Conservation (phyloP, 805 yeast species). For the Yarrowia sp. region DNA sequence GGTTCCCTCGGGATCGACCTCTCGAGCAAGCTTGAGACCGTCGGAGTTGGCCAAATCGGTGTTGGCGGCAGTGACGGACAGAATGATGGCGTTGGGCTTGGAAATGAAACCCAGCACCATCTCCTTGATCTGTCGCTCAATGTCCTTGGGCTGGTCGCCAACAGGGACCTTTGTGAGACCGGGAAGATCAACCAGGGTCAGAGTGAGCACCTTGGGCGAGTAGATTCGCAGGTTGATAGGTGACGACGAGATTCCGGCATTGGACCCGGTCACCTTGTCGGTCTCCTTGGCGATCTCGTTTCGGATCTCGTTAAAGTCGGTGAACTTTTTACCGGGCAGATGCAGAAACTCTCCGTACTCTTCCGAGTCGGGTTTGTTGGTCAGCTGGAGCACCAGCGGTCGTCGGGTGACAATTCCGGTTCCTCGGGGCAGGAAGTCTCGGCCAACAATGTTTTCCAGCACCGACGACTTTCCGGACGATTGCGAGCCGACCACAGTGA, state of each 20-base stretch:
- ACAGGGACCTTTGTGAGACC: slow-evolving; percentile 98
- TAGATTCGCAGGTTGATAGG: slow-evolving; percentile 94
- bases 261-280: slow-evolving; percentile 73
- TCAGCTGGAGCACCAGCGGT: slow-evolving; percentile 80
- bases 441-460: slow-evolving; percentile 86
- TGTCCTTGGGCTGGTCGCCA: slow-evolving; percentile 98
- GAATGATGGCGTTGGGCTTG: slow-evolving; percentile 92
- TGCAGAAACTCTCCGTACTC: slow-evolving; percentile 99
- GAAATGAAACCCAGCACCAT: slow-evolving; percentile 92
- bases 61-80: slow-evolving; percentile 95
- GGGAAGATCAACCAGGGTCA: slow-evolving; percentile 95
- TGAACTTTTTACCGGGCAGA: slow-evolving; percentile 84
- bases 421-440: slow-evolving; percentile 88
- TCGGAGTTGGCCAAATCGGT: slow-evolving; percentile 97
- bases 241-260: slow-evolving; percentile 85
- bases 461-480: slow-evolving; percentile 90
- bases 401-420: slow-evolving; percentile 93
- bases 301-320: slow-evolving; percentile 87
- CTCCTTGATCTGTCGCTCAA: slow-evolving; percentile 90
- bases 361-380: slow-evolving; percentile 54
- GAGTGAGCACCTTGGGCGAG: slow-evolving; percentile 92
- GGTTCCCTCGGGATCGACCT: slow-evolving; percentile 94
- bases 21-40: slow-evolving; percentile 93
- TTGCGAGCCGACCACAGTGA: slow-evolving; percentile 90
- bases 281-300: slow-evolving; percentile 90